phyloP scores from a whole-genome alignment of 2,329 filamentous ascomycete genomes.

The Phyllosticta citribraziliensis region DNA sequence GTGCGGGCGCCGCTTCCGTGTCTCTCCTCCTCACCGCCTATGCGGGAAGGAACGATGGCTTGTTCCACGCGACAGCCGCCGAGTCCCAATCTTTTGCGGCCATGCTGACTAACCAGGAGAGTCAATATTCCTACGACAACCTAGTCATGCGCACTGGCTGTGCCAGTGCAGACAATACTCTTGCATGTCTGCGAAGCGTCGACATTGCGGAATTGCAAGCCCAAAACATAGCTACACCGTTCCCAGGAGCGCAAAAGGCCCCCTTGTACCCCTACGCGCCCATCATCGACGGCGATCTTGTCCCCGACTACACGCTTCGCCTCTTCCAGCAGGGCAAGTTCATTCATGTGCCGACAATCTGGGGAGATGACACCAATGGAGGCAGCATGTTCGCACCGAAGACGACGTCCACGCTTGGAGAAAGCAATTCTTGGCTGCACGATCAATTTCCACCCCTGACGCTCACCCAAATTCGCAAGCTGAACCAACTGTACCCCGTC shows the following conservation, averaged over 20 bases:
- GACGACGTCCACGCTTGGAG: conserved; percentile 35
- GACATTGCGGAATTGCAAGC: conserved; percentile 35
- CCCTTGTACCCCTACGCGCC: conserved; percentile 45
- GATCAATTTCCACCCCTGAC: conserved; percentile 50
- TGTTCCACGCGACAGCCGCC: conserved; percentile 45
- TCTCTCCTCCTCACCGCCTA: conserved; percentile 30
- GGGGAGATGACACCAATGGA: conserved; percentile 51
- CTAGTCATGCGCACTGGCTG: conserved; percentile 42
- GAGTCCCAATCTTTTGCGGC: conserved; percentile 45
- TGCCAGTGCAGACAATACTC: conserved; percentile 27
- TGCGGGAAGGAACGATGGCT: conserved; percentile 35
- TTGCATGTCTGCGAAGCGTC: conserved; percentile 41
- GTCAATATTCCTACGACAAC: conserved; percentile 44
- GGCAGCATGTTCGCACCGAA: conserved; percentile 52
- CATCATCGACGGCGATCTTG: conserved; percentile 41
- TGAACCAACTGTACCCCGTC: conserved; percentile 49
- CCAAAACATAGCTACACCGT: conserved; percentile 36
- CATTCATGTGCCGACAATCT: conserved; percentile 44
- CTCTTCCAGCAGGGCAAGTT: conserved; percentile 41
- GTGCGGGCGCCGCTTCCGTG: conserved; percentile 48
- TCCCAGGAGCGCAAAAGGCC: conserved; percentile 32
- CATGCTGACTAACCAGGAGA: conserved; percentile 38
- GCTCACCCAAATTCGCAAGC: conserved; percentile 37
- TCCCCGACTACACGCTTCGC: conserved; percentile 39
- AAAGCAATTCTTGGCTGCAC: conserved; percentile 47